Evolutionary conservation across 1,284 basidiomycete species (phyloP).

Genomic region (Phellinidium pouzarii): DNA sequence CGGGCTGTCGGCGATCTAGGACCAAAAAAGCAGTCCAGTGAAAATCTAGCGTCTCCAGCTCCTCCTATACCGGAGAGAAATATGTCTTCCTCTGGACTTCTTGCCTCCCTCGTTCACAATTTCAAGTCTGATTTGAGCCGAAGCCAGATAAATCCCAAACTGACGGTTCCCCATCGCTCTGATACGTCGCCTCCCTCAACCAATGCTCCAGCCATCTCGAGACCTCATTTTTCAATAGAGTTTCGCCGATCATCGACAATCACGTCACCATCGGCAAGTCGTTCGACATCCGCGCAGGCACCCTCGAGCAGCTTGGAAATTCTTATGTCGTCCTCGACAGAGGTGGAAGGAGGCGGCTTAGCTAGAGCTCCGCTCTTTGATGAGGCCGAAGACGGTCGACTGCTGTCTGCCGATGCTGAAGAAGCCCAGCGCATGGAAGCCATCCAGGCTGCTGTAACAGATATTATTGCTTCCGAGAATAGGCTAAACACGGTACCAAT

Average conservation of each 20-base stretch:
- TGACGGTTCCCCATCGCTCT: constrained; percentile 7
- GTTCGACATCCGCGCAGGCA: constrained; percentile 28
- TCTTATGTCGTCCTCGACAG: constrained; percentile 63
- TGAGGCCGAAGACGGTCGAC: constrained; percentile 57
- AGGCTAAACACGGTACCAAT: constrained; percentile 29
- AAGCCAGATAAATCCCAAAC: not conserved
- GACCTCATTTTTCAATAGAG: constrained; percentile 5
- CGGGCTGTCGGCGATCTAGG: constrained; percentile 76
- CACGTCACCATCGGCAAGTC: constrained; percentile 23
- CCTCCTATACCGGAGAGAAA: not conserved
- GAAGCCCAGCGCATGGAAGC: constrained; percentile 81
- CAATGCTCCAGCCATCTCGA: constrained; percentile 3
- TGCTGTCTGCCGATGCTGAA: constrained; percentile 44
- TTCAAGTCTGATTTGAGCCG: constrained; percentile 12
- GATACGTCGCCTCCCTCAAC: not conserved
- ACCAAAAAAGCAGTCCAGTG: constrained; percentile 1
- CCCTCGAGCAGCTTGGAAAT: constrained; percentile 60
- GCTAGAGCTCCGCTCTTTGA: constrained; percentile 70
- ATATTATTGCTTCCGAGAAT: constrained; percentile 84
- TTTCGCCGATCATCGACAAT: not conserved
- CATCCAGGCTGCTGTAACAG: constrained; percentile 88
- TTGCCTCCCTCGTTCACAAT: constrained; percentile 17
- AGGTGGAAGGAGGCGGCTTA: constrained; percentile 42
- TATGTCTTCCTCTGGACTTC: constrained; percentile 9
- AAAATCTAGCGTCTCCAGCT: not conserved